Evolutionary conservation across 768 basidiomycete species (phyloP).

Genomic region (Hygrophoropsis aurantiaca): DNA sequence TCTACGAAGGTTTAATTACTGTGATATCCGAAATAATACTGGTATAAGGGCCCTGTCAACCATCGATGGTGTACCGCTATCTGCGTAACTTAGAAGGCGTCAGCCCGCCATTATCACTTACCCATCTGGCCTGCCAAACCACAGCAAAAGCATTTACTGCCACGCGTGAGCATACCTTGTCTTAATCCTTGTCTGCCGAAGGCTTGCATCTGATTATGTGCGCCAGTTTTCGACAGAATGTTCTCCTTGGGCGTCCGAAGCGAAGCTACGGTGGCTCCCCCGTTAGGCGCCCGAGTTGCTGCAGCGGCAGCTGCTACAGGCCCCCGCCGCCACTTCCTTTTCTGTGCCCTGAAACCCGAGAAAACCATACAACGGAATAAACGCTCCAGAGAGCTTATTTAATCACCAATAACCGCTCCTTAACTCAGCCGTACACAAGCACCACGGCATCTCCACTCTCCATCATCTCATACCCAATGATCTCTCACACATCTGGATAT

Average conservation of each 20-base stretch:
- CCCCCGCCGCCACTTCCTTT: constrained; percentile 82
- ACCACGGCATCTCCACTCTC: no score
- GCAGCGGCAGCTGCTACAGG: constrained; percentile 67
- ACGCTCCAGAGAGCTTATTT: constrained; percentile 38
- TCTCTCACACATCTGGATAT: no score
- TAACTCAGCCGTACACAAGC: not conserved
- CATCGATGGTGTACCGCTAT: constrained; percentile 91
- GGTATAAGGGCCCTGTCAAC: constrained; percentile 72
- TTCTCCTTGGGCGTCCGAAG: constrained; percentile 81
- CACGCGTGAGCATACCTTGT: constrained; percentile 53
- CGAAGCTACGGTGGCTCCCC: constrained; percentile 58
- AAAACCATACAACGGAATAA: constrained; percentile 41
- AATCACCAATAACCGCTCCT: not conserved
- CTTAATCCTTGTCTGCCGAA: not conserved
- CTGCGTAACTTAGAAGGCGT: constrained; percentile 88
- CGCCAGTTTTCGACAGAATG: constrained; percentile 83
- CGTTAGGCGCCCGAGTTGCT: constrained; percentile 61
- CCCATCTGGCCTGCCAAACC: constrained; percentile 85
- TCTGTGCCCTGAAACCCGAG: constrained; percentile 73
- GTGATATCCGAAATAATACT: not conserved
- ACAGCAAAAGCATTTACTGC: constrained; percentile 89
- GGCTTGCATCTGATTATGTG: constrained; percentile 1
- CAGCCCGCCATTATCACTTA: constrained; percentile 83
- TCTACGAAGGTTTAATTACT: not conserved
- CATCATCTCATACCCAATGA: no score